Evolutionary conservation across 768 basidiomycete genomes (phyloP).

Genomic region (Mycena albidolilacea): DNA sequence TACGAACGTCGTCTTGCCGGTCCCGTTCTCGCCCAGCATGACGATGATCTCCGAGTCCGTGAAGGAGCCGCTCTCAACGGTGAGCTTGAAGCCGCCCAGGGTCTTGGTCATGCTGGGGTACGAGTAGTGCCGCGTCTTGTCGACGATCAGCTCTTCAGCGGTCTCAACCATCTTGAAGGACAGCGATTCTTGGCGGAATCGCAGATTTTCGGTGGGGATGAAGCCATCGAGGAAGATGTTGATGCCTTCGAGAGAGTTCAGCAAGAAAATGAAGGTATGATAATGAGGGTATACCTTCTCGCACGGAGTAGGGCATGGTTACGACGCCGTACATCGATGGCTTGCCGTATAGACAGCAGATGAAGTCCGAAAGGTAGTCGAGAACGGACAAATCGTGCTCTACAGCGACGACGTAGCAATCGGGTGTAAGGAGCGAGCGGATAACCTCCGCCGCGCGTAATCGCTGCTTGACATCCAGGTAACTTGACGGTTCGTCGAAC

Average conservation of each 20-base stretch:
- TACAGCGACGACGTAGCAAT: constrained; percentile 95
- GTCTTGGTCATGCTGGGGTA: constrained; percentile 99
- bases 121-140: constrained; percentile 90
- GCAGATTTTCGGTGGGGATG: constrained; percentile 98
- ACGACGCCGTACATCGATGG: constrained; percentile 98
- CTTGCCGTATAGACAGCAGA: constrained; percentile 98
- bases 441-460: constrained; percentile 96
- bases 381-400: constrained; percentile 99
- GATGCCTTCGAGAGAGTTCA: constrained; percentile 77
- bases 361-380: constrained; percentile 98
- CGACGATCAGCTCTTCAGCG: constrained; percentile 89
- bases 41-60: constrained; percentile 99
- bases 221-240: constrained; percentile 99
- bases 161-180: constrained; percentile 99
- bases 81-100: constrained; percentile 94
- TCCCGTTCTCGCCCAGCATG: constrained; percentile 99
- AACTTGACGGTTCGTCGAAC: constrained; percentile 99
- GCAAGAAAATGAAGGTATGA: constrained; percentile 11
- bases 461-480: constrained; percentile 96
- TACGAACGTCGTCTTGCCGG: constrained; percentile 98
- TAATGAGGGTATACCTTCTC: constrained; percentile 79
- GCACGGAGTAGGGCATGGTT: constrained; percentile 97
- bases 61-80: constrained; percentile 90
- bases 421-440: constrained; percentile 84
- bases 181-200: constrained; percentile 96